Base-by-base conservation (phyloP, 495 filamentous ascomycete genomes). In the Cryomyces minteri region DNA sequence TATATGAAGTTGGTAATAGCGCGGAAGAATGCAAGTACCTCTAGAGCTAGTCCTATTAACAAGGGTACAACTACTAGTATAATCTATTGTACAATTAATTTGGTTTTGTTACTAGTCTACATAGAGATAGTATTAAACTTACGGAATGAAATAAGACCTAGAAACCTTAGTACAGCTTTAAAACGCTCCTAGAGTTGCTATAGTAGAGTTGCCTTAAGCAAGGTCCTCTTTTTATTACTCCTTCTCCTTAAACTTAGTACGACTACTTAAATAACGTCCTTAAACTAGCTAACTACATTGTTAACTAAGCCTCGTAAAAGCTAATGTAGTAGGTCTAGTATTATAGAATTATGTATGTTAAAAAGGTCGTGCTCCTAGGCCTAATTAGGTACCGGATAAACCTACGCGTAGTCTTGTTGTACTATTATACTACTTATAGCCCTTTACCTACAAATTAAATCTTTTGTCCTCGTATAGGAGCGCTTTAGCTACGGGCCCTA, bases 301-400 rank as follows among this genome's bases (percentile, higher is more conserved):
- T 41, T 25, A 6, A 47, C 34, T 43, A 47, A 6, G 6, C 29
- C 44, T 36, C 41, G 42, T 28, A 47, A 29, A 8, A 47, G 44
- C 25, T 47, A 47, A 25, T 47, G 41, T 43, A 47, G 44, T n/a
- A 47, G 29, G 25, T 47, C 37, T 6, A 41, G 37, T 47, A 47
- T 41, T 18, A 47, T 39, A 7, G 31, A n/a, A 6, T 47, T n/a
- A 32, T 47, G n/a, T 5, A 47, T 47, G 31, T 47, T 42, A n/a
- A 41, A 12, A 43, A 44, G 34, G 5, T 32, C 7, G 34, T 47
- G 31, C 8, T 36, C 31, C 10, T 43, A 47, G 8, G 30, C 37
- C 11, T 44, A 47, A 32, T 47, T 25, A 32, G 31, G 7, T 14
- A 7, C 10, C 9, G 18, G 10, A 32, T 40, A 41, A 6, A 45